Evolutionary conservation across 108 stramenopile genomes (phyloP).

Genomic region (Fistulifera solaris): DNA sequence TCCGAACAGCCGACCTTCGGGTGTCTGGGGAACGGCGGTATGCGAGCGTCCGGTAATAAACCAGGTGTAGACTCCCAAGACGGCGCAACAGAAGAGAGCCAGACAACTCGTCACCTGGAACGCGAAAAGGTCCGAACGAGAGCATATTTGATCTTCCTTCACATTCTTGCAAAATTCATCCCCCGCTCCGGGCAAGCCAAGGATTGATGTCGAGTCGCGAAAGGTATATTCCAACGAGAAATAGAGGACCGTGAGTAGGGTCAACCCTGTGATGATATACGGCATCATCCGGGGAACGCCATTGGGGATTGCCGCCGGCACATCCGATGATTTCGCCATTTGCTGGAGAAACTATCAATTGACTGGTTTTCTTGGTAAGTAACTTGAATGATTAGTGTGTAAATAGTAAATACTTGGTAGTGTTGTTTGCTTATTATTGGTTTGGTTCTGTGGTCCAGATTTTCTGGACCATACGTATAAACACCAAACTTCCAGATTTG

Average conservation of each 20-base stretch:
- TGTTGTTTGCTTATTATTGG: no score
- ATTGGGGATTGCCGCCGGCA: no score
- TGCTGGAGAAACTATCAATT: no score
- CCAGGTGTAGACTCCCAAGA: constrained; percentile 27
- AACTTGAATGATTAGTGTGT: no score
- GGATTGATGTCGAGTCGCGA: background rate
- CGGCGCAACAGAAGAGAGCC: constrained; percentile 21
- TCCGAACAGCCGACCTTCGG: constrained; percentile 37
- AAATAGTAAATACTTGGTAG: no score
- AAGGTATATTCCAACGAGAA: background rate
- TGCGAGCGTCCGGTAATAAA: constrained; percentile 16
- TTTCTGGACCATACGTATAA: no score
- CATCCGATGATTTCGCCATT: no score
- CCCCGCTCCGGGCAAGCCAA: constrained; percentile 10
- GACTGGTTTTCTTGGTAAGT: no score
- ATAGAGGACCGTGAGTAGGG: background rate
- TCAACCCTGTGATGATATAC: background rate
- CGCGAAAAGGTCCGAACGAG: constrained; percentile 31
- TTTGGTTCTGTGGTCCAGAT: no score
- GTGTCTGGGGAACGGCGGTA: constrained; percentile 21
- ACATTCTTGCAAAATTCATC: constrained; percentile 21
- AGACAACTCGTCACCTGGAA: constrained; percentile 32
- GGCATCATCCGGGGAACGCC: constrained; percentile 1
- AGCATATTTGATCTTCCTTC: constrained; percentile 9
- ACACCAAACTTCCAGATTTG: no score